Percentiles rank a stretch among this genome's conserved stretches.
Evolutionary conservation across 805 yeast genomes (phyloP).

Genomic region (Maudiozyma barnettii): DNA sequence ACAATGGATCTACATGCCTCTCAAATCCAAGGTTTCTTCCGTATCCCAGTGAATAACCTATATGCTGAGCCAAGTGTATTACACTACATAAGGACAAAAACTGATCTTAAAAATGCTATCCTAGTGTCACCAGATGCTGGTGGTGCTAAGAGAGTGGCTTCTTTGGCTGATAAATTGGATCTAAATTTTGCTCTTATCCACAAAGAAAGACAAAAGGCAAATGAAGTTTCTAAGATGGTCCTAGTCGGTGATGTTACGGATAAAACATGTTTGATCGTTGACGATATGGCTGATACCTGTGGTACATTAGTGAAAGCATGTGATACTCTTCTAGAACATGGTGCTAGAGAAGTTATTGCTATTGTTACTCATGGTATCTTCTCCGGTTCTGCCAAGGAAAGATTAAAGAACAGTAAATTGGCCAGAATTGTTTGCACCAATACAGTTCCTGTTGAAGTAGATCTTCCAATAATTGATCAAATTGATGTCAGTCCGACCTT

Average conservation of each 20-base stretch:
- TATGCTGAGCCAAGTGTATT: conserved; percentile 92
- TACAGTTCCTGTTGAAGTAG: conserved; percentile 74
- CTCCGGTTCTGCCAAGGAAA: conserved; percentile 72
- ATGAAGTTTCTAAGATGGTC: conserved; percentile 91
- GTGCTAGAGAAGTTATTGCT: conserved; percentile 81
- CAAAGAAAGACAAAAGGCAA: conserved; percentile 90
- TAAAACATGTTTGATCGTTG: conserved; percentile 77
- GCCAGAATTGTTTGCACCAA: conserved; percentile 81
- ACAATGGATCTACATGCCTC: conserved; percentile 97
- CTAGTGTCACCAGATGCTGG: conserved; percentile 98
- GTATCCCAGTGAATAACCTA: conserved; percentile 89
- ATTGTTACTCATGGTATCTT: conserved; percentile 94
- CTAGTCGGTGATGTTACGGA: conserved; percentile 87
- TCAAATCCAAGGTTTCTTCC: conserved; percentile 94
- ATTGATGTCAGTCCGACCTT: conserved; percentile 79
- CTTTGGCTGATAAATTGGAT: conserved; percentile 84
- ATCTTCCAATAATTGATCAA: conserved; percentile 59
- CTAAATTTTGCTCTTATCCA: conserved; percentile 91
- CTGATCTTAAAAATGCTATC: conserved; percentile 49
- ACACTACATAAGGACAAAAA: conserved; percentile 63
- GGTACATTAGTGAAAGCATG: conserved; percentile 95
- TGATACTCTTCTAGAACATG: conserved; percentile 67
- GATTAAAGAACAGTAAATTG: conserved; percentile 57
- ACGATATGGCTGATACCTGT: conserved; percentile 98
- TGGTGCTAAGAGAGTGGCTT: conserved; percentile 95